A percentile compares a stretch with the other conserved stretches of the same genome.
Conservation (phyloP, 2,329 filamentous ascomycete species). For the Gyromitra esculenta region DNA sequence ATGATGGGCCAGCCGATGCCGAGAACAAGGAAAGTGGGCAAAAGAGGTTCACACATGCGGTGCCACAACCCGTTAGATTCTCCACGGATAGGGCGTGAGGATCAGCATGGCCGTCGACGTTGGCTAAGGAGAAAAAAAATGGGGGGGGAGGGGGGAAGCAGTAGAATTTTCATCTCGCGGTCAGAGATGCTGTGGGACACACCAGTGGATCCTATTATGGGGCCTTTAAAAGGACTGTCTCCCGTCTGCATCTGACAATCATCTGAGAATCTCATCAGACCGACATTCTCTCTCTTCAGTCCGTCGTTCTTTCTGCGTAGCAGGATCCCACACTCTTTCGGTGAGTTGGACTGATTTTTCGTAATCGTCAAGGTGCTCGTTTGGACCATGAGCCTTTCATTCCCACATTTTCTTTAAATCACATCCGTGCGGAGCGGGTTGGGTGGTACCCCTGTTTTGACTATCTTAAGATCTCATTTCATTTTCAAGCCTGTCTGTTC, state of each 20-base stretch:
- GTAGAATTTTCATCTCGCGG: slow-evolving; percentile 10
- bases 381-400: slow-evolving; percentile 11
- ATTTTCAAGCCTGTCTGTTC: slow-evolving; percentile 7
- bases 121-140: neutral
- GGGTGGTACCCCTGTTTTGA: slow-evolving; percentile 10
- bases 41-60: slow-evolving; percentile 2
- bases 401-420: slow-evolving; percentile 3
- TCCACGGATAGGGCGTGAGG: slow-evolving; percentile 18
- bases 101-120: neutral
- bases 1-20: slow-evolving; percentile 20
- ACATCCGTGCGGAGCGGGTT: slow-evolving; percentile 25
- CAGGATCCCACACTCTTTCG: neutral
- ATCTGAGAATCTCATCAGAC: neutral
- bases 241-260: neutral
- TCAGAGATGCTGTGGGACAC: neutral
- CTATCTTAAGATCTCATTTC: slow-evolving; percentile 38
- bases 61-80: slow-evolving; percentile 31
- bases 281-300: neutral
- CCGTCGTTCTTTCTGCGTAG: neutral
- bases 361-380: neutral
- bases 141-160: neutral
- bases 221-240: slow-evolving; percentile 4
- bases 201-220: neutral
- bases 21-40: neutral
- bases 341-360: slow-evolving; percentile 30